A percentile compares a stretch with the other conserved stretches of the same genome.
These are phyloP conservation scores for Durotheca rogersii DNA, from an alignment of 495 filamentous ascomycete genomes.

Conservation along the genomic window DNA sequence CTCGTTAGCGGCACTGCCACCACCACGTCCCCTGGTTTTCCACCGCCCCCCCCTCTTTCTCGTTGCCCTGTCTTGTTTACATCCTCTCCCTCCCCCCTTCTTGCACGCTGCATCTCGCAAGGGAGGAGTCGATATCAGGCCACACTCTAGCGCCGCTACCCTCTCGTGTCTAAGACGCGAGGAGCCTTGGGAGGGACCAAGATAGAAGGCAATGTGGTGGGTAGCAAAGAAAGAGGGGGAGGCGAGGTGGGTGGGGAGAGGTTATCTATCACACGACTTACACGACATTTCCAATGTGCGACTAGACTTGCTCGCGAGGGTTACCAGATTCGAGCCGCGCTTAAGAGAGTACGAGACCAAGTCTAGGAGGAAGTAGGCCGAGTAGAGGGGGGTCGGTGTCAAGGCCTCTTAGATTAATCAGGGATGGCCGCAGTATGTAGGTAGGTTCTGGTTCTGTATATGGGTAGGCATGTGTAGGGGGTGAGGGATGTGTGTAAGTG, in stretches of 20 bases:
- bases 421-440: too few relatives aligned
- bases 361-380: too few relatives aligned
- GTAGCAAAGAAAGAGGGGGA: background rate
- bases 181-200: background rate
- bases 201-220: slow-evolving; percentile 2
- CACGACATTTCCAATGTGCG: slow-evolving; percentile 18
- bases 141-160: too few relatives aligned
- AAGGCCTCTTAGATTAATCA: too few relatives aligned
- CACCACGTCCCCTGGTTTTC: background rate
- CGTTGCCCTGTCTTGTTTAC: background rate
- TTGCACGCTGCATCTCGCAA: too few relatives aligned
- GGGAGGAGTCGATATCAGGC: too few relatives aligned
- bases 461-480: background rate
- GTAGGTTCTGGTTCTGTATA: background rate
- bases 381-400: too few relatives aligned
- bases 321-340: slow-evolving; percentile 4
- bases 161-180: too few relatives aligned
- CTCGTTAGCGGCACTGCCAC: background rate
- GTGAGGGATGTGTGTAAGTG: background rate
- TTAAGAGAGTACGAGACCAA: too few relatives aligned
- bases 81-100: background rate
- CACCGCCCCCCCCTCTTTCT: background rate
- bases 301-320: slow-evolving; percentile 1
- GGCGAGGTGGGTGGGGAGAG: background rate
- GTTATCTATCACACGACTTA: slow-evolving; percentile 20